These are phyloP conservation scores for Neonectria sp. DNA, from an alignment of 2,329 filamentous ascomycete genomes.

Conservation along the genomic window DNA sequence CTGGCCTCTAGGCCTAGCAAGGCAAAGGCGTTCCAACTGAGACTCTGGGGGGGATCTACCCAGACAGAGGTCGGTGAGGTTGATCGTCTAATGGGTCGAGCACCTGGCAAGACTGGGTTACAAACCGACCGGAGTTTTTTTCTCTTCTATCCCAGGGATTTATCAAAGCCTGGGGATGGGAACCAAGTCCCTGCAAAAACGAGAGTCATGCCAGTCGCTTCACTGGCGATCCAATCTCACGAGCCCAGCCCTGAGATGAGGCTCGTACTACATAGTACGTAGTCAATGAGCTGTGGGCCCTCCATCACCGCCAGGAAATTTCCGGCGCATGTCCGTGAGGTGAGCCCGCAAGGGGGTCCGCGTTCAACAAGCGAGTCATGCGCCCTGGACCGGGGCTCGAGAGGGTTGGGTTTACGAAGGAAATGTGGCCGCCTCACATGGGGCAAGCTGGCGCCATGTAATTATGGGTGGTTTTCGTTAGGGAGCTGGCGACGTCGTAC, in stretches of 20 bases:
- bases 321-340: slow-evolving; percentile 17
- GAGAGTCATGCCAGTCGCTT: slow-evolving; percentile 8
- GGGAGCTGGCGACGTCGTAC: background rate
- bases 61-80: background rate
- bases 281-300: slow-evolving; percentile 4
- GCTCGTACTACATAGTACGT: slow-evolving; percentile 10
- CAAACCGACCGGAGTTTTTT: background rate
- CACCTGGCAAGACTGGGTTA: background rate
- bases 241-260: slow-evolving; percentile 15
- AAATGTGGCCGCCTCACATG: background rate
- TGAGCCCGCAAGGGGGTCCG: slow-evolving; percentile 4
- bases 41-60: background rate
- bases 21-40: background rate
- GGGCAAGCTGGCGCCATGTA: slow-evolving; percentile 9
- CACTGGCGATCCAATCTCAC: slow-evolving; percentile 11
- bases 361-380: slow-evolving; percentile 28
- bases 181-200: background rate
- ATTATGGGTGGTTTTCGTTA: no score
- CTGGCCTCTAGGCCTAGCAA: background rate
- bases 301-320: slow-evolving; percentile 31
- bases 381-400: slow-evolving; percentile 4
- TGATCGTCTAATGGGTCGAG: background rate
- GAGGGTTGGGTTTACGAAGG: background rate
- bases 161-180: background rate
- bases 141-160: background rate